Evolutionary conservation across 768 basidiomycete species (phyloP), one percentile per base, ranked within the genome.

Genomic region (Pleurotus ostreatus): DNA sequence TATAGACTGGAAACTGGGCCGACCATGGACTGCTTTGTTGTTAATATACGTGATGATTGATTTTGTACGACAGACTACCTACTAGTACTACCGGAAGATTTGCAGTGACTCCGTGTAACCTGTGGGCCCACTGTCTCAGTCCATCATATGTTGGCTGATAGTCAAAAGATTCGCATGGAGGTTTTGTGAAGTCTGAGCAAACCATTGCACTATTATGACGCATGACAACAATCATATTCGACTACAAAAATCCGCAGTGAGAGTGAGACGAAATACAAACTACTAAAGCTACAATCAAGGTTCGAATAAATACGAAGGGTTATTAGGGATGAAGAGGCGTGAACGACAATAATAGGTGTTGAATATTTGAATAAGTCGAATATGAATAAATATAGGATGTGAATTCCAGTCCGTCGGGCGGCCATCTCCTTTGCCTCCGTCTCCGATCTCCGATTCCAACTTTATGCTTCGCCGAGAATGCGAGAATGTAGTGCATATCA

Each of bases 1-100:
- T 83, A 20, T 83, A 63, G 75, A 57, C 49, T 6, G 38, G 18
- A 18, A 11, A 52, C 23, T 39, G 51, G 15, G 51, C 23, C 39
- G 38, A 22, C 51, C 15, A 15, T 39, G 51, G 15, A 40, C 26
- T 34, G 13, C 26, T 51, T 51, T 51, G 13, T 12, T 51, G 37
- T 11, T 13, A 18, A 51, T 37, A 51, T 25, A 49, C 7, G 38
- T 53, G 30, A 49, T 53, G 51, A 53, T 53, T 20, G 34, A 38
- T 52, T 15, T 34, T 22, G 12, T 22, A 30, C 30, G 7, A 30
- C 2, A 34, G 30, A 9, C 30, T 34, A 34, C 30, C 30, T 34
- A 34, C 30, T 34, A 34, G 30, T 11, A 34, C 26, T 9, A 30
- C 30, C 30, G 30, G 8, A 34, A 8, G 30, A 30, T 30, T 30